These are phyloP conservation scores for Cryptosporidium felis DNA, from an alignment of 169 alveolate genomes.

Conservation along the genomic window DNA sequence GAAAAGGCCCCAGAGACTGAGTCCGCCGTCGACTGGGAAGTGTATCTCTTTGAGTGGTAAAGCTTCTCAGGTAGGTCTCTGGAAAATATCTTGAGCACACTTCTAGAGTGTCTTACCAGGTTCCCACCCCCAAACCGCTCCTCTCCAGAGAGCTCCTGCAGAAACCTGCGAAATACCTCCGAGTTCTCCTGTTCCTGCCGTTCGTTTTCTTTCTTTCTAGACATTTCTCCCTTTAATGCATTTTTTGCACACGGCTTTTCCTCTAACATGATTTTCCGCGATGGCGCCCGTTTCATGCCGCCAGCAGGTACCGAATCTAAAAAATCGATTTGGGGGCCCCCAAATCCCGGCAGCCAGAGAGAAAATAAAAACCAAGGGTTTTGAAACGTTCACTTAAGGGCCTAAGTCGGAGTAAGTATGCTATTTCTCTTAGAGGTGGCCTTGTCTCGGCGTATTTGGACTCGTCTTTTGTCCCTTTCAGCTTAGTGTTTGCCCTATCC, in stretches of 20 bases:
- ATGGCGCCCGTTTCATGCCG: slow-evolving; percentile 41
- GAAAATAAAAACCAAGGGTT: neutral
- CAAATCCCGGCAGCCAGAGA: neutral
- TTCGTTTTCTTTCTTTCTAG: neutral
- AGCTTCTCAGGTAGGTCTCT: slow-evolving; percentile 50
- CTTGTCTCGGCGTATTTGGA: too few relatives aligned
- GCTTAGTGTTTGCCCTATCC: too few relatives aligned
- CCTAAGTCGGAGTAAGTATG: too few relatives aligned
- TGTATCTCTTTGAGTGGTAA: slow-evolving; percentile 44
- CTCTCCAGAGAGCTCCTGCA: neutral
- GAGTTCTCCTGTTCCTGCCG: neutral
- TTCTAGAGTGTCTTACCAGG: slow-evolving; percentile 12
- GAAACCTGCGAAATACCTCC: slow-evolving; percentile 19
- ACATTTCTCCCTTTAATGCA: slow-evolving; percentile 1
- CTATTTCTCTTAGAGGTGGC: too few relatives aligned
- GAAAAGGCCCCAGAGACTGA: slow-evolving; percentile 23
- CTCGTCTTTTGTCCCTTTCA: too few relatives aligned
- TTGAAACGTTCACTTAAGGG: too few relatives aligned
- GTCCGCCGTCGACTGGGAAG: slow-evolving; percentile 45
- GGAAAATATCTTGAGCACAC: slow-evolving; percentile 23
- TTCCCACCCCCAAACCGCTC: slow-evolving; percentile 41
- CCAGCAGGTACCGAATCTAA: slow-evolving; percentile 67
- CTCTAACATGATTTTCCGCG: slow-evolving; percentile 38
- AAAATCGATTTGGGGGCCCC: slow-evolving; percentile 59
- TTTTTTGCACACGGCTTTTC: slow-evolving; percentile 68